Evolutionary conservation across 2,329 filamentous ascomycete species (phyloP).

Genomic region (Botrytis paeoniae): DNA sequence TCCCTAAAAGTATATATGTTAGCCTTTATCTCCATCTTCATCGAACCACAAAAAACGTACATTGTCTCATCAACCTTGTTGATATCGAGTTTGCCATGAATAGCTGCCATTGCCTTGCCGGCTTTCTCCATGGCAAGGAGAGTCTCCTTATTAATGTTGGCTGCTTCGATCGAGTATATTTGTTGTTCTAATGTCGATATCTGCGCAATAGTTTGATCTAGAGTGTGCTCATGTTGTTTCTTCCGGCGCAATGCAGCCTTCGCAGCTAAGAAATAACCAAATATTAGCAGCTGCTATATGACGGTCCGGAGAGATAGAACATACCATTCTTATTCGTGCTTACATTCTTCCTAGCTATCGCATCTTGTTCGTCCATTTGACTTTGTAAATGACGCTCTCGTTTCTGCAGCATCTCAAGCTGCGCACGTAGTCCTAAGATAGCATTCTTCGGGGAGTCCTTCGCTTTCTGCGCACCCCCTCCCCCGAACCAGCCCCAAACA

Average conservation of each 20-base stretch:
- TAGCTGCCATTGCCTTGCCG: conserved; percentile 84
- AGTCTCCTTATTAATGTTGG: conserved; percentile 98
- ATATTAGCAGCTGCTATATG: conserved; percentile 4
- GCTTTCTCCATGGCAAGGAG: conserved; percentile 91
- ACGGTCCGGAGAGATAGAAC: conserved; percentile 32
- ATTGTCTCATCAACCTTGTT: conserved; percentile 95
- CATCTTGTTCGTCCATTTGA: conserved; percentile 91
- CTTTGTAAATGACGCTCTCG: conserved; percentile 85
- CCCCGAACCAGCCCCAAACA: conserved; percentile 91
- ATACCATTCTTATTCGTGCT: conserved; percentile 86
- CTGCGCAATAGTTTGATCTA: conserved; percentile 86
- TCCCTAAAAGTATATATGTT: conserved; percentile 59
- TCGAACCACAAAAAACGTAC: conserved; percentile 52
- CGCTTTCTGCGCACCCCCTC: conserved; percentile 74
- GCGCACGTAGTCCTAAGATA: conserved; percentile 80
- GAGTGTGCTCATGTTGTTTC: conserved; percentile 87
- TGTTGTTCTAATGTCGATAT: conserved; percentile 92
- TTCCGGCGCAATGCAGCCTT: conserved; percentile 89
- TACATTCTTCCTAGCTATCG: conserved; percentile 83
- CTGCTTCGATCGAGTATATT: conserved; percentile 94
- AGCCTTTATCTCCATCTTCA: conserved; percentile 30
- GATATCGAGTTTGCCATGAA: conserved; percentile 85
- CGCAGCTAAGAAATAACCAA: conserved; percentile 59
- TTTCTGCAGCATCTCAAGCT: conserved; percentile 98
- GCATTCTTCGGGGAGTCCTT: conserved; percentile 97